Base-by-base conservation (phyloP, 108 stramenopile species). In the Chaetoceros tenuissimus region DNA sequence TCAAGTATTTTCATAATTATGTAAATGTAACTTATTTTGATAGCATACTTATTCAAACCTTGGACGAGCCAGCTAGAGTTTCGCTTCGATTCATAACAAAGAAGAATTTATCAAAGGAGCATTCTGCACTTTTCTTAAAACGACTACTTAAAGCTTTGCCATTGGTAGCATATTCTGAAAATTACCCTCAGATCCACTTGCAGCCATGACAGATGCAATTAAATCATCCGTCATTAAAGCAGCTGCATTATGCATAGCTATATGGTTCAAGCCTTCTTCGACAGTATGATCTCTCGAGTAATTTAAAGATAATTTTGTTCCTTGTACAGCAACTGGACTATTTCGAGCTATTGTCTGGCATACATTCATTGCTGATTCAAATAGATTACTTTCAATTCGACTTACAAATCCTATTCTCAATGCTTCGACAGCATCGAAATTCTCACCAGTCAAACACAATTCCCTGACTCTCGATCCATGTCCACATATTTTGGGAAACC, bases 221-320 rank as follows among this genome's bases (percentile, higher is more conserved):
- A 76, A 62, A 62, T 89, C 87, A 8, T 78, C 73, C 0, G 81
- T 71, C 75, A 82, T 82, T 46, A 89, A 60, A 30, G 87, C 87
- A n/a, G 77, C 21, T 8, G 79, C 68, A 61, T 89, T 89, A 26
- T 80, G 81, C 54, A 65, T 56, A 8, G 81, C 81, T 48, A 89
- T 64, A 27, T 84, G 83, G n/a, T 84, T 72, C 29, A 89, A 48
- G 2, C 87, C 83, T 46, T 84, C 83, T 24, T 66, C 51, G n/a
- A 89, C 87, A 28, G 63, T 57, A 69, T 85, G 83, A 62, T 89
- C 83, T 20, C 87, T 55, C 23, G 78, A 77, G 49, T 77, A 89
- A 30, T 81, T 70, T 25, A 89, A 66, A 0, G 83, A 79, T 48
- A 48, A 28, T 53, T 89, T 89, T 31, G 82, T 89, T 5, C 77